phyloP scores from a whole-genome alignment of 768 basidiomycete genomes.

The Psilocybe azurescens region DNA sequence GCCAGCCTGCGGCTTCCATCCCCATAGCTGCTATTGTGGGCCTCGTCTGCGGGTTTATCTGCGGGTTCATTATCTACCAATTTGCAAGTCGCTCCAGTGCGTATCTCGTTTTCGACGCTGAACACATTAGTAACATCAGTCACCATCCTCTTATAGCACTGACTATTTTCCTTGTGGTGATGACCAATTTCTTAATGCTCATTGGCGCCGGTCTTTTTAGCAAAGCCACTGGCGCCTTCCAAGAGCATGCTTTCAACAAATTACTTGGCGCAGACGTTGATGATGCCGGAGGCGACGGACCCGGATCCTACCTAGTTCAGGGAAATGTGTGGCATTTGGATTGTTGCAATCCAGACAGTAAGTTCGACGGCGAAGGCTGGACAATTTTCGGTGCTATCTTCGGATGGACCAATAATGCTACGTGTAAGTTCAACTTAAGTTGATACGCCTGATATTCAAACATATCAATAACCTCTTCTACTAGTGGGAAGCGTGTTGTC shows the following conservation, averaged over 20 bases:
- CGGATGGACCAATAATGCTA: slow-evolving; percentile 88
- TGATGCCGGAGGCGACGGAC: slow-evolving; percentile 72
- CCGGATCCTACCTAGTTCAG: slow-evolving; percentile 81
- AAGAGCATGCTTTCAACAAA: slow-evolving; percentile 67
- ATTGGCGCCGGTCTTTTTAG: slow-evolving; percentile 95
- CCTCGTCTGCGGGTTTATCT: slow-evolving; percentile 73
- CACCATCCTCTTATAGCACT: slow-evolving; percentile 51
- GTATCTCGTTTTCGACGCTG: slow-evolving; percentile 22
- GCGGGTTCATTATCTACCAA: slow-evolving; percentile 80
- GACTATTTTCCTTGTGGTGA: slow-evolving; percentile 86
- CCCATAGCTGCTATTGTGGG: slow-evolving; percentile 92
- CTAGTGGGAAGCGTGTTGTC: slow-evolving; percentile 79
- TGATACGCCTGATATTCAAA: not conserved
- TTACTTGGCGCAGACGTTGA: slow-evolving; percentile 79
- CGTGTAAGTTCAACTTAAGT: slow-evolving; percentile 44
- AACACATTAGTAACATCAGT: not conserved
- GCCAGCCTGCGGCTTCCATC: slow-evolving; percentile 80
- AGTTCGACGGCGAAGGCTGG: slow-evolving; percentile 64
- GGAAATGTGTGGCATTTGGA: slow-evolving; percentile 90
- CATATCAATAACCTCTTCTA: slow-evolving; percentile 22
- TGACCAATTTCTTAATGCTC: slow-evolving; percentile 91
- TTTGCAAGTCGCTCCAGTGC: slow-evolving; percentile 77
- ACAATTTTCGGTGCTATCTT: slow-evolving; percentile 84
- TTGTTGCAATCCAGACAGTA: slow-evolving; percentile 75
- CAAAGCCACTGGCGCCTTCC: slow-evolving; percentile 74